Evolutionary conservation across 192 early-diverging fungal genomes (phyloP), one percentile per base, ranked within the genome.

Genomic region (Hyaloraphidium curvatum): DNA sequence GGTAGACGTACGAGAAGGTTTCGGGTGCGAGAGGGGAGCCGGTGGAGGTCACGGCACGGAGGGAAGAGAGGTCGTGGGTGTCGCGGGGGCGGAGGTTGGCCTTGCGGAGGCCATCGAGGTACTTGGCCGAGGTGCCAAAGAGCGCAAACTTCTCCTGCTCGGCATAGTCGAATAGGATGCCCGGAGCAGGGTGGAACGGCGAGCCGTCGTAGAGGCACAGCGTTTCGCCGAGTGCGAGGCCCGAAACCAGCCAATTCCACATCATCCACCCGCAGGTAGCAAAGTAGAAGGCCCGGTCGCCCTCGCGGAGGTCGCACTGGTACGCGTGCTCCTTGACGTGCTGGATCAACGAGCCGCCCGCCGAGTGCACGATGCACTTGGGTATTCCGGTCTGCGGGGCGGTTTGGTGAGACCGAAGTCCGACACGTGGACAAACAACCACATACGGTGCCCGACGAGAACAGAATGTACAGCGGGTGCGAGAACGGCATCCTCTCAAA

Each of bases 211-310:
- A 97, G 0, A 83, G 61, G 1, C 91, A 82, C 39, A 91, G 71
- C 3, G 88, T 83, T 2, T 70, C 59, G 22, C 91, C 91, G 23
- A 82, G 65, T 16, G 58, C 43, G 43, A 48, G 43, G 9, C 43
- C 43, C 4, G 43, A 48, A 7, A 48, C 43, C 7, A 48, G 43
- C 94, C 94, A 97, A 67, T 97, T 95, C 91, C 91, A 97, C 94
- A 97, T 97, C 94, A 97, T 97, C 86, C 87, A 90, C 2, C 86
- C 87, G 2, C 84, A 91, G 0, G 84, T 86, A 0, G 84, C 85
- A 58, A 86, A 88, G 60, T 95, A 90, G 59, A 97, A 83, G 54
- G 86, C 67, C 1, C 87, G 77, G 61, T 93, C 91, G n/a, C 73
- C 62, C 3, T 70, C 56, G 0, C 61, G 68, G 53, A 95, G 60